Evolutionary conservation across 2,329 filamentous ascomycete species (phyloP).

Genomic region (Fusarium tanahbumbuense): DNA sequence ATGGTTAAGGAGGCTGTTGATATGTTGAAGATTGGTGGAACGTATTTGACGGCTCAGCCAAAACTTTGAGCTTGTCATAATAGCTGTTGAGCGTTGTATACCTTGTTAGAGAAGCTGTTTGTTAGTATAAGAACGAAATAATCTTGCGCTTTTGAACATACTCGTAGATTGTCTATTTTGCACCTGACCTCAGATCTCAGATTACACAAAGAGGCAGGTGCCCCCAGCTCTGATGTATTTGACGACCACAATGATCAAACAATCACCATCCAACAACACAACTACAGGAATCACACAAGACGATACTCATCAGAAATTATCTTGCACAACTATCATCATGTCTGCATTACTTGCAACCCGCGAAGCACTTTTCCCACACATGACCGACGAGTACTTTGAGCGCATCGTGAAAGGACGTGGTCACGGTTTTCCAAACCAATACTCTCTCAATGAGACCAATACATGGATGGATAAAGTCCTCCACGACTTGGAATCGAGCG

Average conservation of each 20-base stretch:
- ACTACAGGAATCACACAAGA: not conserved
- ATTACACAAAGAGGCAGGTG: not conserved
- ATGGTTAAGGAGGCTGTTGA: slow-evolving; percentile 84
- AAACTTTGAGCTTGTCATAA: slow-evolving; percentile 50
- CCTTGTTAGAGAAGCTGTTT: not conserved
- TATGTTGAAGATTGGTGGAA: slow-evolving; percentile 70
- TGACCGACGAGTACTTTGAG: slow-evolving; percentile 9
- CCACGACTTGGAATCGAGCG: not conserved
- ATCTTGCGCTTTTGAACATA: not conserved
- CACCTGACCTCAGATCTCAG: not conserved
- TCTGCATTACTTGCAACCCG: not conserved
- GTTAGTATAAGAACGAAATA: not conserved
- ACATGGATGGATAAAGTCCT: slow-evolving; percentile 12
- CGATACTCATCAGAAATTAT: not conserved
- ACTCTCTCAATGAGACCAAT: slow-evolving; percentile 6
- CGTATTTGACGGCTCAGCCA: slow-evolving; percentile 63
- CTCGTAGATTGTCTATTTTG: not conserved
- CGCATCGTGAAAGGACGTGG: not conserved
- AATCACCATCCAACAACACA: not conserved
- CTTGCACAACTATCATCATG: not conserved
- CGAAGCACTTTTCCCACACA: not conserved
- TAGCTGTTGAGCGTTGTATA: not conserved
- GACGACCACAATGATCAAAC: not conserved
- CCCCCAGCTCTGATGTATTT: not conserved
- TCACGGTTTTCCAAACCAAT: slow-evolving; percentile 37